Base-by-base conservation (phyloP, 352 stramenopile species). In the Pythium myriotylum region DNA sequence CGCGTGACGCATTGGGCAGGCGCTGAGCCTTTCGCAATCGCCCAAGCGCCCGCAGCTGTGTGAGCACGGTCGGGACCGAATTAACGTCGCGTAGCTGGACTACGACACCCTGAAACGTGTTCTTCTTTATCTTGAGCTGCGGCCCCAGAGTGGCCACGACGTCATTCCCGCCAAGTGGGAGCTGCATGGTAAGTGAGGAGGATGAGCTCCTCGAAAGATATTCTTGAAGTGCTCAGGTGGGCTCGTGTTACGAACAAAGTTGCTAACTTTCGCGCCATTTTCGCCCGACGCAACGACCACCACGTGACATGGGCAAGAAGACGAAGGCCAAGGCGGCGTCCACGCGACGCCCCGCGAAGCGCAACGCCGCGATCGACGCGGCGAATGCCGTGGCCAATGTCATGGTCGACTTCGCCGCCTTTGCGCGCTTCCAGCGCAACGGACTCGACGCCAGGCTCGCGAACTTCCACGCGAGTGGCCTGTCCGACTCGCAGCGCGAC, bases 51-150 rank as follows among this genome's bases (percentile, higher is more conserved):
- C 76, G 61, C 51, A 79, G 20, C 2, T 19, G 42, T 7, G 24
- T 33, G 17, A 89, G 27, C 41, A 77, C 57, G 40, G 65, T 53
- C 0, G n/a, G 43, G 17, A 79, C 50, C 12, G 72, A n/a, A 24
- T 63, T 48, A 19, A 51, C 52, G 8, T 72, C 62, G 9, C 42
- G 22, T 29, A 89, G 56, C 41, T 68, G 75, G 17, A 85, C 59
- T 22, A 92, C 75, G 3, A 89, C 61, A n/a, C 77, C 83, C 37
- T 89, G 81, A 53, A 89, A 89, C 0, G 59, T 65, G 50, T 92
- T 92, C 62, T 89, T 88, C 69, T 87, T 87, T 43, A 89, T 46
- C 48, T 79, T 57, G 8, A 90, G 63, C 47, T 81, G 74, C 26
- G 81, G 65, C 0, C 83, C 83, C 6, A 90, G 59, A 46, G 76